Conservation (phyloP, 768 basidiomycete species). For the Amanita thiersii region DNA sequence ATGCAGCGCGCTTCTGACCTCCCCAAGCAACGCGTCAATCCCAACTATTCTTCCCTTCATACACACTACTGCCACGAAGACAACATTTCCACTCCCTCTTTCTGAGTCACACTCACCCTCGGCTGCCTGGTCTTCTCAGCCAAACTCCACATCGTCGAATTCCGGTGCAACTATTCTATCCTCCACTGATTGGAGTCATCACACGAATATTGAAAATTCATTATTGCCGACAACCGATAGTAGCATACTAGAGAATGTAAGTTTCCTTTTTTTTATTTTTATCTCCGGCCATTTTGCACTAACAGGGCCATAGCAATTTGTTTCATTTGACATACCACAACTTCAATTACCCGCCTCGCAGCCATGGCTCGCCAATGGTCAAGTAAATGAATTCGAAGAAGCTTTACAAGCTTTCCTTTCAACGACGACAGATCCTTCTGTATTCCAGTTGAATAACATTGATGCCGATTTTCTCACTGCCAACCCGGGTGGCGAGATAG, state of each 20-base stretch:
- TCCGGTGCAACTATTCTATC: neutral
- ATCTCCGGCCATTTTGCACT: neutral
- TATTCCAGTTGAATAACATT: slow-evolving; percentile 28
- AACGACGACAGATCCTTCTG: slow-evolving; percentile 20
- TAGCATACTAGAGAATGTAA: neutral
- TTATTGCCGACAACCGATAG: neutral
- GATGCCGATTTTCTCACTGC: slow-evolving; percentile 20
- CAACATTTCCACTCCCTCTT: neutral
- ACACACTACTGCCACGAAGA: slow-evolving; percentile 3
- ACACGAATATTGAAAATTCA: neutral
- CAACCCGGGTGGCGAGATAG: slow-evolving; percentile 28
- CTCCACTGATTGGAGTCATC: slow-evolving; percentile 3
- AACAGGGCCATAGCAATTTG: slow-evolving; percentile 12
- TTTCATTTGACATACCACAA: slow-evolving; percentile 16
- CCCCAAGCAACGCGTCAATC: slow-evolving; percentile 5
- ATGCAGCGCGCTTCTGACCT: neutral
- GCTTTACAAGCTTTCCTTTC: slow-evolving; percentile 22
- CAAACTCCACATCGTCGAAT: neutral
- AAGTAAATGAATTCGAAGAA: slow-evolving; percentile 12
- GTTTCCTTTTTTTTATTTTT: neutral
- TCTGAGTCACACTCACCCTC: neutral
- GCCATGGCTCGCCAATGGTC: slow-evolving; percentile 7
- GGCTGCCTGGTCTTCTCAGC: slow-evolving; percentile 1
- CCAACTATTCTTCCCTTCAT: slow-evolving; percentile 5
- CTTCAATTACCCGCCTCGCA: slow-evolving; percentile 9